Base-by-base conservation (phyloP, 805 yeast genomes). In the Ogataea paraovalis region DNA sequence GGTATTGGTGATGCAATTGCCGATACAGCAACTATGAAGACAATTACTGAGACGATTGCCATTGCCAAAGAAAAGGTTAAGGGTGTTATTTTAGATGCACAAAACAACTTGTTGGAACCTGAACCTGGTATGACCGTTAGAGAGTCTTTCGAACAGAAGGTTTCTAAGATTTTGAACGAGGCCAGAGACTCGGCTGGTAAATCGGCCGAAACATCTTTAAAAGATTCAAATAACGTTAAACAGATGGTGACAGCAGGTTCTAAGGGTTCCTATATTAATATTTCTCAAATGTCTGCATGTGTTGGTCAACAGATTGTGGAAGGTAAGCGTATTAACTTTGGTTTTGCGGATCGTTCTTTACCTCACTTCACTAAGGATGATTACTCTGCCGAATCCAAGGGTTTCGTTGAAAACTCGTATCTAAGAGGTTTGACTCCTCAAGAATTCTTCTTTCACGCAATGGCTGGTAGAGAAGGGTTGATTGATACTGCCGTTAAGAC, bases 1-100 rank as follows among this genome's bases (percentile, higher is more conserved):
- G 99, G 99, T 79, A 94, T 94, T 70, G 99, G 99, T 76, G 99
- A 94, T 71, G 94, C 99, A 3, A 95, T 94, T 73, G 99, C 99
- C 42, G 99, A 95, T 74, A 81, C 91, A n/a, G 83, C 80, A 27
- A 94, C 99, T 38, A 95, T 94, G 96, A 82, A 83, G 57, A 85
- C 85, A 57, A 91, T 94, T 59, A 94, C 98, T 1, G 84, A 85
- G 49, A 92, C 98, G 3, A 94, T 94, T 67, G 83, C 88, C 44
- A 88, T 83, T 51, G 99, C 99, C 14, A 95, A 95, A 68, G 80
- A 78, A 41, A 89, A 92, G 72, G 99, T 94, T 36, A 97, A 92
- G 65, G 94, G 87, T 60, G 92, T 92, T 46, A 92, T 94, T 51
- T 71, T 79, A 57, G 96, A 89, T 63, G 99, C 98, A 2, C 98